phyloP scores from a whole-genome alignment of 352 stramenopile species.

The Phytophthora pinifolia region DNA sequence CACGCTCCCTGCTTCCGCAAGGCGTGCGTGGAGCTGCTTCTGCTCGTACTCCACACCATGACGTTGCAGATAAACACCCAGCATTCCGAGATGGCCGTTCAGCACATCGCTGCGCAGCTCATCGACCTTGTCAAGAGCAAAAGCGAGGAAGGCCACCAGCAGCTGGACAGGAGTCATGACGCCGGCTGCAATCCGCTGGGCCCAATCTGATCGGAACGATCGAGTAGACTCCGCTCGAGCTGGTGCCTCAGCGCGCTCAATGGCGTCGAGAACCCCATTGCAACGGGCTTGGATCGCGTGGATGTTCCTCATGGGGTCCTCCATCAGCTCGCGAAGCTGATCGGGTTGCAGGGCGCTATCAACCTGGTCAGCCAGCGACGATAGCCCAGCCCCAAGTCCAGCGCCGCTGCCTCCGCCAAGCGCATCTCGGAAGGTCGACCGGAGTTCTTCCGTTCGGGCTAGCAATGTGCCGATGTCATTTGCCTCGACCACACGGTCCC shows the following conservation, averaged over 20 bases:
- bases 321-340: conserved; percentile 40
- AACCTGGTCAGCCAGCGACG: conserved; percentile 40
- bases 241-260: conserved; percentile 54
- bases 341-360: conserved; percentile 34
- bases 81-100: conserved; percentile 57
- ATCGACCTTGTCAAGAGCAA: conserved; percentile 66
- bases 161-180: conserved; percentile 29
- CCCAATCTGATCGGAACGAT: conserved; percentile 36
- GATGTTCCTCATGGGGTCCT: conserved; percentile 30
- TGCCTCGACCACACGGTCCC: conserved; percentile 52
- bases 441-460: conserved; percentile 52
- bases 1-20: conserved; percentile 27
- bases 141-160: conserved; percentile 65
- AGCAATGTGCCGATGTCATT: conserved; percentile 56
- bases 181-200: conserved; percentile 25
- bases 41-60: conserved; percentile 71
- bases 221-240: conserved; percentile 47
- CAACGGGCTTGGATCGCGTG: conserved; percentile 41
- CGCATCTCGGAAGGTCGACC: conserved; percentile 38
- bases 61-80: conserved; percentile 54
- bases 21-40: conserved; percentile 42
- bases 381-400: conserved; percentile 16
- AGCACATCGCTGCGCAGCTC: conserved; percentile 60
- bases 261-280: conserved; percentile 41
- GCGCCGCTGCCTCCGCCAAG: conserved; percentile 29